Percentiles rank a stretch among this genome's conserved stretches.
phyloP scores from a whole-genome alignment of 805 yeast species.

The Starmerella scarabaei region DNA sequence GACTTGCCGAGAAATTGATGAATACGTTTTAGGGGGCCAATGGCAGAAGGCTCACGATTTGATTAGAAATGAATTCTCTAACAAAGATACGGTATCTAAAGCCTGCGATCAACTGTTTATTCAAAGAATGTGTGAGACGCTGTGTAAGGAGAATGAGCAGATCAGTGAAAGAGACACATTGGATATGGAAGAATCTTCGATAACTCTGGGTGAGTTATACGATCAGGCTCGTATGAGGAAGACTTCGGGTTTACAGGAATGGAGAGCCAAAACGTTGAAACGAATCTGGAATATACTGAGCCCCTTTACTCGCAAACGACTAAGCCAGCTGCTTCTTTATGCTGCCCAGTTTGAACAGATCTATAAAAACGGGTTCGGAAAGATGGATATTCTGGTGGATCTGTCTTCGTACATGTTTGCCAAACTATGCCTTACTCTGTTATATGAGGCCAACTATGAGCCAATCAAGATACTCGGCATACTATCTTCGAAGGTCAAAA shows the following conservation, averaged over 20 bases:
- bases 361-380: neutral
- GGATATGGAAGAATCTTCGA: neutral
- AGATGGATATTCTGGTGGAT: neutral
- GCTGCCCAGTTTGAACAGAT: neutral
- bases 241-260: neutral
- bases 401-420: neutral
- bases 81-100: neutral
- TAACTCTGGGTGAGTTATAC: neutral
- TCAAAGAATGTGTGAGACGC: neutral
- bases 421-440: neutral
- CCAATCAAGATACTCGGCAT: neutral
- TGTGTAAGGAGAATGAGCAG: neutral
- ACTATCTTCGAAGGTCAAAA: neutral
- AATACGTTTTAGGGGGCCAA: neutral
- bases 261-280: neutral
- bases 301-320: neutral
- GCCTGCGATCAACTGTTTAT: neutral
- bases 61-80: neutral
- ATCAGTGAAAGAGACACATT: neutral
- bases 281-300: neutral
- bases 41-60: neutral
- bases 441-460: neutral
- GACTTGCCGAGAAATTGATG: neutral
- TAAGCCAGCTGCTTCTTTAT: neutral
- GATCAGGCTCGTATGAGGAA: neutral